Evolutionary conservation across 106 monocot genomes (phyloP), one percentile per base, ranked within the genome.

Genomic region (Chionographis japonica): DNA sequence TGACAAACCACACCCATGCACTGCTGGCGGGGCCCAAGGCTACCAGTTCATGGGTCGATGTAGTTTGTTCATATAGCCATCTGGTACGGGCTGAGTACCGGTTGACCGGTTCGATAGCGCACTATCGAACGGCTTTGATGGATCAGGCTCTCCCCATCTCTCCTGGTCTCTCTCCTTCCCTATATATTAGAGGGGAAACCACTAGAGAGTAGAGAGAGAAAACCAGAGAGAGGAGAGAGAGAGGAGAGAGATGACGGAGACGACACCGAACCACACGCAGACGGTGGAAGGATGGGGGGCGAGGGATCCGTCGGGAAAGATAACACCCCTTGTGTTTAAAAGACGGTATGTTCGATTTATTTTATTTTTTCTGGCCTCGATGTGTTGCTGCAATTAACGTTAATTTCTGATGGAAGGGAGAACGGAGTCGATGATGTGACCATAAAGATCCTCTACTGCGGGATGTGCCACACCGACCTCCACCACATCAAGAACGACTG

Each of bases 381-480:
- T 4, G 9, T 51, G 7, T 12, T 40, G 10, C 3, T 12, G 50
- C 2, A 27, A 18, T 19, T 16, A 18, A 36, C 51, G 0, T 35
- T 65, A 3, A 11, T 43, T 62, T 39, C 27, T 7, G 8, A 43
- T 8, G 6, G 35, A 36, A 85, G 85, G 70, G 80, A 67, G 70
- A 86, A 79, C 13, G 82, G 79, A 50, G 64, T 19, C 5, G 79
- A 83, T 10, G 86, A 86, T 54, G 82, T 86, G 65, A 83, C 68
- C 4, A 83, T 87, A 39, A 83, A 87, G 77, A 77, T 87, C 2
- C 67, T 77, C 6, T 87, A 70, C 74, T 87, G 86, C 40, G 86
- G 86, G 8, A 80, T 87, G 17, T 87, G 83, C 66, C 87, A 87
- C 68, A 67, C 74, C 13, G 87, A 87, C 65, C 72, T 87, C 35